Evolutionary conservation across 805 yeast genomes (phyloP).

Genomic region (Candida oleophila): DNA sequence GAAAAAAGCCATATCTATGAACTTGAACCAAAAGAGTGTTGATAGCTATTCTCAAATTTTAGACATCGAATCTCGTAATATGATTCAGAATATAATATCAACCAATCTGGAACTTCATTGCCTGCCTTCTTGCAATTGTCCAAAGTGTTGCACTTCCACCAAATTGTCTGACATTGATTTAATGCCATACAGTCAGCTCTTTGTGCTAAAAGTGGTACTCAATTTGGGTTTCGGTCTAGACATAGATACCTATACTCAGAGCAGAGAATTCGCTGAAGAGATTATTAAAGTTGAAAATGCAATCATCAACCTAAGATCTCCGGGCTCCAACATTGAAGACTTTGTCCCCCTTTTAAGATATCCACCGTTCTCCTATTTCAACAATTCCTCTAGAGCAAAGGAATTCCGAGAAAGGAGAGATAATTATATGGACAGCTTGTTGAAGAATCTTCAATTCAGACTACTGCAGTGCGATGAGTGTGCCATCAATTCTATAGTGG

Average conservation of each 20-base stretch:
- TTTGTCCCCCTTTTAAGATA: constrained; percentile 47
- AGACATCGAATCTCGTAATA: constrained; percentile 33
- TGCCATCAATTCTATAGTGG: constrained; percentile 31
- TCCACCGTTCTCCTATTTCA: constrained; percentile 16
- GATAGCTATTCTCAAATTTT: constrained; percentile 31
- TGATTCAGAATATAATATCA: constrained; percentile 16
- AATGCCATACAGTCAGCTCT: constrained; percentile 45
- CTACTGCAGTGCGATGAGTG: constrained; percentile 23
- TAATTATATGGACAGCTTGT: constrained; percentile 44
- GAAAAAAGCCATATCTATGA: constrained; percentile 48
- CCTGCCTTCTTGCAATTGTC: constrained; percentile 19
- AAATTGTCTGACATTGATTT: constrained; percentile 35
- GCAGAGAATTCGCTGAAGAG: constrained; percentile 43
- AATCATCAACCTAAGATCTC: constrained; percentile 58
- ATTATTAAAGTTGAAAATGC: constrained; percentile 55
- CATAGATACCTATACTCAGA: constrained; percentile 41
- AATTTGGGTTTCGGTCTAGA: constrained; percentile 51
- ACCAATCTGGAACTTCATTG: constrained; percentile 12
- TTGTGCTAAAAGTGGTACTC: constrained; percentile 51
- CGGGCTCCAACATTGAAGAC: constrained; percentile 54
- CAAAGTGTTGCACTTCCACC: constrained; percentile 8
- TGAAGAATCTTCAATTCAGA: constrained; percentile 10
- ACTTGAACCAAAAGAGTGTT: constrained; percentile 39
- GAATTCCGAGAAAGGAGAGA: constrained; percentile 42
- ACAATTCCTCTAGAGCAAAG: constrained; percentile 13